A percentile compares a stretch with the other conserved stretches of the same genome.
These are phyloP conservation scores for Pichia sp. DNA, from an alignment of 1,139 yeast species.

Conservation along the genomic window DNA sequence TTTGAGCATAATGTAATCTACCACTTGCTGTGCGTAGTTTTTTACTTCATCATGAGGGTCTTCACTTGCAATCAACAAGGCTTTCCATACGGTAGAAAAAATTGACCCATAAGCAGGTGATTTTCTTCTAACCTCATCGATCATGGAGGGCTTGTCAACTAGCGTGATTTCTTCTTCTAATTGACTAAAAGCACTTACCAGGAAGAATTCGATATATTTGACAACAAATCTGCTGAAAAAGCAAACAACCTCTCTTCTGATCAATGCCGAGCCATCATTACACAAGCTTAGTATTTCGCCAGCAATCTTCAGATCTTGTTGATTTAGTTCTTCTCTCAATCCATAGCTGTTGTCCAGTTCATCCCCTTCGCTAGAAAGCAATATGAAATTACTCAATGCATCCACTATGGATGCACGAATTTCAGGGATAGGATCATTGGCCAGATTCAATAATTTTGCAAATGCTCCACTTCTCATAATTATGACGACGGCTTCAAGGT, in stretches of 20 bases:
- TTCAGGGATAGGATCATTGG: conserved; percentile 91
- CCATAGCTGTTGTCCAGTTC: conserved; percentile 19
- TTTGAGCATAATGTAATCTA: conserved; percentile 67
- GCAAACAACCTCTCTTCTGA: conserved; percentile 76
- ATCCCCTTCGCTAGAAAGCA: conserved; percentile 44
- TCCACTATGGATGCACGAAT: conserved; percentile 81
- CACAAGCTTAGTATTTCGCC: conserved; percentile 46
- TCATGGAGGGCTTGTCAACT: conserved; percentile 54
- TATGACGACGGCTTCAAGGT: conserved; percentile 72
- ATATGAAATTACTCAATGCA: conserved; percentile 62
- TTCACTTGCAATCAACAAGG: conserved; percentile 71
- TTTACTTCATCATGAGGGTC: conserved; percentile 88
- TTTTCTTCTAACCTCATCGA: conserved; percentile 55
- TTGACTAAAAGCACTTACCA: conserved; percentile 85
- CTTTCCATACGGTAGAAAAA: conserved; percentile 86
- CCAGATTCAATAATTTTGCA: conserved; percentile 49
- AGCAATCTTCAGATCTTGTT: conserved; percentile 52
- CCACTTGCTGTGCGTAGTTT: conserved; percentile 65
- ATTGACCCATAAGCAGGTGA: conserved; percentile 82
- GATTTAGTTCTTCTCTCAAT: conserved; percentile 41
- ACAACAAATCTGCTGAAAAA: conserved; percentile 72
- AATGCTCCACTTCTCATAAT: conserved; percentile 64
- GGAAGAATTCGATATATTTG: conserved; percentile 67
- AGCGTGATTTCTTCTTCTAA: conserved; percentile 74
- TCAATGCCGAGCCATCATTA: conserved; percentile 87